phyloP scores from a whole-genome alignment of 768 basidiomycete species.

The Pulveroboletus sp. region DNA sequence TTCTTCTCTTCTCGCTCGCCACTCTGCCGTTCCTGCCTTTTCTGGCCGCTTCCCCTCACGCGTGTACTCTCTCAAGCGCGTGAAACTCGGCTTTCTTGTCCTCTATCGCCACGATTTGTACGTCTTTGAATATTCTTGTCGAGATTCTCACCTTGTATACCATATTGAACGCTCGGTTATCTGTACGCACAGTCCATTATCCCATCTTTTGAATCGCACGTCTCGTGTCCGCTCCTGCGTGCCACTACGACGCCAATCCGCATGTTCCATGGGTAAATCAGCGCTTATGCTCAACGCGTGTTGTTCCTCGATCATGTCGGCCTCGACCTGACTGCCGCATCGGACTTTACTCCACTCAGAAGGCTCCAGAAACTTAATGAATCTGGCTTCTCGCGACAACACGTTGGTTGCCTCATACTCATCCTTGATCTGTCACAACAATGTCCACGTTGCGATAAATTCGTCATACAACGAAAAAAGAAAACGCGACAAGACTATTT shows the following conservation, averaged over 20 bases:
- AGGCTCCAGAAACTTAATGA: conserved; percentile 50
- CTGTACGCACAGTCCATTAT: conserved; percentile 13
- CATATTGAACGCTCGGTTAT: conserved; percentile 25
- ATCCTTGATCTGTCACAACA: conserved; percentile 63
- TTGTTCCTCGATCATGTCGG: conserved; percentile 62
- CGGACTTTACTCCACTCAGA: conserved; percentile 72
- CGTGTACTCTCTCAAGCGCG: conserved; percentile 26
- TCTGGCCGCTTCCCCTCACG: conserved; percentile 41
- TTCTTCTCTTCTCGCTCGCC: conserved; percentile 48
- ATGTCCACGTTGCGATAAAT: conserved; percentile 69
- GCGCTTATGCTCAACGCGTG: conserved; percentile 58
- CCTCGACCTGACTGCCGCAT: conserved; percentile 47
- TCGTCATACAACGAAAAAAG: conserved; percentile 47
- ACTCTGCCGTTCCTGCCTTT: conserved; percentile 53
- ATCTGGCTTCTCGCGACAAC: conserved; percentile 62
- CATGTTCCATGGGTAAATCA: conserved; percentile 39
- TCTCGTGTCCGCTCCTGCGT: conserved; percentile 29
- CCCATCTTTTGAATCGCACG: conserved; percentile 19
- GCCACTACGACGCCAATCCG: conserved; percentile 29
- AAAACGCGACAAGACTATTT: conserved; percentile 37
- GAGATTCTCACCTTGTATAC: conserved; percentile 25
- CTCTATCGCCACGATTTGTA: conserved; percentile 27
- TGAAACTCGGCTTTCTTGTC: conserved; percentile 26
- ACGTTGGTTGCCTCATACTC: conserved; percentile 68
- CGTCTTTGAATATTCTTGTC: conserved; percentile 27